Percentiles rank a stretch among this genome's conserved stretches.
These are phyloP conservation scores for Eimeria praecox DNA, from an alignment of 169 alveolate species.

Conservation along the genomic window DNA sequence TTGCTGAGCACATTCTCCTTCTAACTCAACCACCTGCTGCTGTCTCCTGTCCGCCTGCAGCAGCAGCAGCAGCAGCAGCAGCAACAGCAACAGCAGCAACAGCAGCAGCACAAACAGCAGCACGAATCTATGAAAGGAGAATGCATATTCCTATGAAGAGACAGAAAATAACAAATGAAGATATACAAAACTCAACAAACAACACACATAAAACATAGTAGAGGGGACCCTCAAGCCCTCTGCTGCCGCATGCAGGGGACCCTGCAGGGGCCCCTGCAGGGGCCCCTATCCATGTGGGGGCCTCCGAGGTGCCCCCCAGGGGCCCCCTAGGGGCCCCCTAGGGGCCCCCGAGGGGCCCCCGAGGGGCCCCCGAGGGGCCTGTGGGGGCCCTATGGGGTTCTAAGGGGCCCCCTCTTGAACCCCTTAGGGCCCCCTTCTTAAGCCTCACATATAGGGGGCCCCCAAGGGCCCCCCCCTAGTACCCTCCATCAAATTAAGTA, in stretches of 20 bases:
- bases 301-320: too few species aligned
- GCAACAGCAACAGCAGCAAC: neutral
- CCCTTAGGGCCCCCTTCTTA: neutral
- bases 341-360: neutral
- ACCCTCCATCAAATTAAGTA: neutral
- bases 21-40: conserved; percentile 25
- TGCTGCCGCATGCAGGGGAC: neutral
- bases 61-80: conserved; percentile 42
- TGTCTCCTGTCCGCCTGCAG: conserved; percentile 44
- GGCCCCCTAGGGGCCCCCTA: neutral
- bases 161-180: neutral
- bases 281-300: neutral
- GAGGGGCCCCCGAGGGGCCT: neutral
- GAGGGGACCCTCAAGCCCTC: neutral
- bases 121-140: neutral
- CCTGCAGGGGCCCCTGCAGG: neutral
- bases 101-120: neutral
- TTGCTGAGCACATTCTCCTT: neutral
- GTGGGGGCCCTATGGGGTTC: too few species aligned
- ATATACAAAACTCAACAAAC: neutral
- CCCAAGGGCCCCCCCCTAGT: neutral
- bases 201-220: neutral
- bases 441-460: neutral
- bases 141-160: neutral
- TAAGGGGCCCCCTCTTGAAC: neutral